Conservation (phyloP, 495 filamentous ascomycete genomes). For the Astrothelium macrocarpum region DNA sequence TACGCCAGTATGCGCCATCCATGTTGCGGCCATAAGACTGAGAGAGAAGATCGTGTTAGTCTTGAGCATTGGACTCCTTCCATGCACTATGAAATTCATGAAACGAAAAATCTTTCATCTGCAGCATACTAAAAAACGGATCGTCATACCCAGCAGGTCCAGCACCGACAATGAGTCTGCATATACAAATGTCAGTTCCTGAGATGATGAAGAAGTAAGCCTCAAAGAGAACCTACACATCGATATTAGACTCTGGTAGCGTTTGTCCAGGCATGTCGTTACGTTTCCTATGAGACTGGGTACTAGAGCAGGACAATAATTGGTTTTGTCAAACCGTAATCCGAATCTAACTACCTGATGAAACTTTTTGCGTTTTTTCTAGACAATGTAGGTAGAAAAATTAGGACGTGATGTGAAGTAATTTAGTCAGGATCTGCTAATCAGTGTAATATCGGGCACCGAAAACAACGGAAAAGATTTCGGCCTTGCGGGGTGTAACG, state of each 20-base stretch:
- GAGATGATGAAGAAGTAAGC: neutral
- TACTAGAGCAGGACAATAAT: neutral
- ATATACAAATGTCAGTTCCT: neutral
- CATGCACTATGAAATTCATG: too few species aligned
- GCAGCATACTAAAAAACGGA: too few species aligned
- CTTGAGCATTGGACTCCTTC: too few species aligned
- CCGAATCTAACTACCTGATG: neutral
- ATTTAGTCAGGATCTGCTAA: neutral
- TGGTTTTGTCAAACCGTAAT: neutral
- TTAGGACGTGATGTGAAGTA: too few species aligned
- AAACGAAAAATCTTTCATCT: too few species aligned
- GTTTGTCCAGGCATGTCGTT: slow-evolving; percentile 7
- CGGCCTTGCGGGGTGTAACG: too few species aligned
- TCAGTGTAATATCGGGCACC: neutral
- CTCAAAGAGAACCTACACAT: slow-evolving; percentile 16
- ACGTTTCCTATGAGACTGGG: neutral
- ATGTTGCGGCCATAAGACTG: slow-evolving; percentile 52
- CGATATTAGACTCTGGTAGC: slow-evolving; percentile 19
- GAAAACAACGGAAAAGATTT: too few species aligned
- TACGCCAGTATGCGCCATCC: slow-evolving; percentile 52
- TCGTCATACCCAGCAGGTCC: slow-evolving; percentile 45
- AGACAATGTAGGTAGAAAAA: too few species aligned
- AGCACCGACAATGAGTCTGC: slow-evolving; percentile 50
- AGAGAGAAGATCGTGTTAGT: neutral
- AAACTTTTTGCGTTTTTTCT: too few species aligned